Evolutionary conservation across 176 grass and related monocot species (phyloP), one percentile per base, ranked within the genome.

Genomic region (Rhynchospora pubera): DNA sequence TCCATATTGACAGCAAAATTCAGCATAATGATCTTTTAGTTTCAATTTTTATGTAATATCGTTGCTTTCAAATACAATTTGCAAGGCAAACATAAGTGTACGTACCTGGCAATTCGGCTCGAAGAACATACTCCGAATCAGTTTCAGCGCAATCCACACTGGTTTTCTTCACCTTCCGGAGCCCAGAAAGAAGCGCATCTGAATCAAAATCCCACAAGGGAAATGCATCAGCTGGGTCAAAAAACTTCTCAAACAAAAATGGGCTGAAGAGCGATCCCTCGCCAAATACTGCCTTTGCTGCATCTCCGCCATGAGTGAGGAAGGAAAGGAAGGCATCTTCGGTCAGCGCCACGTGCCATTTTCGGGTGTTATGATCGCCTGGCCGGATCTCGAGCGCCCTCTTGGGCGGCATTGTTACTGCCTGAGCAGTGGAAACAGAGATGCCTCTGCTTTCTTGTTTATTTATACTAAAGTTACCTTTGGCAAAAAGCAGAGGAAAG

Each of bases 191-290:
- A 3, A 98, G 68, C 66, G 77, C 87, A 13, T 94, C 96, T 1
- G 90, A 71, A 53, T 98, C 92, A 28, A 98, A 88, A 42, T 98
- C 96, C 96, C 92, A 98, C n/a, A 98, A 73, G 16, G 96, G 95
- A 74, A 98, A 98, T 3, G 92, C 89, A 65, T 98, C 92, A 22
- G 89, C 92, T 14, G 96, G 96, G 86, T 98, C 92, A 53, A 98
- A 98, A 90, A 98, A 98, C 16, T 94, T 98, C 75, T 90, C 96
- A 42, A 94, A 94, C 26, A 98, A 81, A 82, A 88, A 84, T 5
- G 90, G 96, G 84, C 92, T 93, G 84, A 94, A 91, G 9, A 94
- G 87, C 1, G 92, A 94, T 2, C 90, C 95, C 22, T 98, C 96
- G 5, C 74, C 85, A 64, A 98, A 98, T 46, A 94, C 90, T 62